Evolutionary conservation across 352 stramenopile species (phyloP), one percentile per base, ranked within the genome.

Genomic region (Blastocystis hominis): DNA sequence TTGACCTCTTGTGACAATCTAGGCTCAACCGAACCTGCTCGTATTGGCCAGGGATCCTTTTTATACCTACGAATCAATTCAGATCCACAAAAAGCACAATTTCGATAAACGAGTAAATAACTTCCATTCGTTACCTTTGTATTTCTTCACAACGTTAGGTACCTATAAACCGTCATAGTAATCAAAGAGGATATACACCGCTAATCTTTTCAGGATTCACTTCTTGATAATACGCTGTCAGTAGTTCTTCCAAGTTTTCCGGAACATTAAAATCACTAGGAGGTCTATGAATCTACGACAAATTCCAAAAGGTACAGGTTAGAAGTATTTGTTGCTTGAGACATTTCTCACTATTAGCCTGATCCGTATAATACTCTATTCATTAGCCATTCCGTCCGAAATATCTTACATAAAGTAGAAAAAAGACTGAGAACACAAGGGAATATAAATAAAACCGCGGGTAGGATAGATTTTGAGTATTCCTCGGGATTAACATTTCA

Each of bases 151-250:
- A 20, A 80, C 56, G 34, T 59, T n/a, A 0, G 46, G 70, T 34
- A 80, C 56, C 70, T 80, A 76, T 10, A 47, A 7, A 20, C 34
- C 30, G 38, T 3, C 20, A n/a, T 13, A 46, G 24, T 80, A 10
- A 34, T 17, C 42, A n/a, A 61, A 34, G 10, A 36, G 20, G 34
- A n/a, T 38, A 30, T 34, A 80, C 70, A 42, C 56, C 56, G 17
- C 10, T 64, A 5, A 36, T 20, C 53, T 80, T 80, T n/a, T 66
- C 70, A 53, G 70, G 70, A 47, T 80, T 80, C 13, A 80, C 70
- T 34, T 24, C 20, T 38, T 80, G 62, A 47, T 80, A 80, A 50
- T 62, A 80, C 4, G 24, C 70, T 20, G 46, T 44, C 53, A 80
- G 40, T 47, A 38, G 44, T 47, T 80, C 42, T 80, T 80, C 70